phyloP scores from a whole-genome alignment of 2,329 filamentous ascomycete species.

The Hymenoscyphus linearis region DNA sequence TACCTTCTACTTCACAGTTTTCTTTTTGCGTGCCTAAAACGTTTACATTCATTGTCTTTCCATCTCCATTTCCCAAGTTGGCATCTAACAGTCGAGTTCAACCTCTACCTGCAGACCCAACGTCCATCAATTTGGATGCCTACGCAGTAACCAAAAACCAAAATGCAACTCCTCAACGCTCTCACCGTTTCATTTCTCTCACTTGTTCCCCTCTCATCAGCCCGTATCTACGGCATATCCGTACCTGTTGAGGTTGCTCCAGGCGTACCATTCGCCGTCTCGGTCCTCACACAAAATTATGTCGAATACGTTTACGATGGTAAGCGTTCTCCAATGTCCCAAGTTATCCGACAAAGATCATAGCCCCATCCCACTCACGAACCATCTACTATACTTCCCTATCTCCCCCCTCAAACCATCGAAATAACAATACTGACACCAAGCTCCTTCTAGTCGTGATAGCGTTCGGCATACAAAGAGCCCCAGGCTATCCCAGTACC shows the following conservation, averaged over 20 bases:
- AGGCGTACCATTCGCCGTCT: constrained; percentile 7
- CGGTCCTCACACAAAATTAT: constrained; percentile 10
- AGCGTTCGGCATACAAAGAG: constrained; percentile 8
- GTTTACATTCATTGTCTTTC: no score
- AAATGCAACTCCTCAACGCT: not conserved
- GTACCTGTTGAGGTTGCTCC: constrained; percentile 6
- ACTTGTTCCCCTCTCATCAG: constrained; percentile 4
- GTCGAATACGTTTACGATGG: constrained; percentile 13
- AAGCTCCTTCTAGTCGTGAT: no score
- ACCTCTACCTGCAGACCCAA: not conserved
- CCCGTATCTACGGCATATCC: constrained; percentile 10
- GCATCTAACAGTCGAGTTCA: not conserved
- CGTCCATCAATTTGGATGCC: not conserved
- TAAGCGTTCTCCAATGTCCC: no score
- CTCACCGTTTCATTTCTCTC: constrained; percentile 1
- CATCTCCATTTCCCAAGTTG: no score
- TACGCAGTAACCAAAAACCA: not conserved
- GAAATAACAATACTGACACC: no score
- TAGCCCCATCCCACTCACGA: no score
- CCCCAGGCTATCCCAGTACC: not conserved
- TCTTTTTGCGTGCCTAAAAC: no score
- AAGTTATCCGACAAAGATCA: no score
- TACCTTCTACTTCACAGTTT: no score
- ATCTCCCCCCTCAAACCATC: no score
- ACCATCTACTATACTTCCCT: no score